Percentiles rank a stretch among this genome's conserved stretches.
phyloP scores from a whole-genome alignment of 2,329 filamentous ascomycete genomes.

The Conoideocrella luteorostrata region DNA sequence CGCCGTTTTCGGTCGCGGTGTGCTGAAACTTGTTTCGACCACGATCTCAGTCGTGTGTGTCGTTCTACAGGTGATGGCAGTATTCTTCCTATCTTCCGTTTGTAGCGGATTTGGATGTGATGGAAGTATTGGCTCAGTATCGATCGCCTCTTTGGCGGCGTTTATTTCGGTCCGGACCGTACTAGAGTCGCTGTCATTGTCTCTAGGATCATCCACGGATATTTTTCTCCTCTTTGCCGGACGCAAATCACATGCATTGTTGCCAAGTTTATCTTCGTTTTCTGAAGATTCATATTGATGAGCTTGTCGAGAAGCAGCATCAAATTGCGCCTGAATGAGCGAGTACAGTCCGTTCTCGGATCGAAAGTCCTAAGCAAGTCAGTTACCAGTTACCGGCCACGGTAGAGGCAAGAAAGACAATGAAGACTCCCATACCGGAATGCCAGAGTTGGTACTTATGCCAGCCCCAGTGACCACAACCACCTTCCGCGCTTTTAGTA shows the following conservation, averaged over 20 bases:
- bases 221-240: constrained; percentile 28
- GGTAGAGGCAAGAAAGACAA: not conserved
- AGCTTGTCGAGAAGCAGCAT: constrained; percentile 39
- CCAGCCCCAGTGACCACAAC: constrained; percentile 66
- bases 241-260: constrained; percentile 13
- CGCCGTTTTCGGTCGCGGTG: constrained; percentile 10
- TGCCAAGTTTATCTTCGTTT: constrained; percentile 15
- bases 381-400: constrained; percentile 8
- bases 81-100: constrained; percentile 11
- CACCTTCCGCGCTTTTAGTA: constrained; percentile 62
- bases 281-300: constrained; percentile 21
- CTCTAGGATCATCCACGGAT: constrained; percentile 9
- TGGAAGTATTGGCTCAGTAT: not conserved
- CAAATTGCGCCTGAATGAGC: constrained; percentile 62
- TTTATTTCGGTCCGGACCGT: not conserved
- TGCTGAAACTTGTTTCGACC: constrained; percentile 8
- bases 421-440: constrained; percentile 46
- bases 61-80: constrained; percentile 1
- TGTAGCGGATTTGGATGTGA: not conserved
- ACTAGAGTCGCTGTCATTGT: not conserved
- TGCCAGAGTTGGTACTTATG: constrained; percentile 70
- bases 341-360: constrained; percentile 68
- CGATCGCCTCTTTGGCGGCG: not conserved
- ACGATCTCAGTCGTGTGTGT: constrained; percentile 2
- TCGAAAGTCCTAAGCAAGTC: constrained; percentile 54